phyloP scores from a whole-genome alignment of 352 stramenopile genomes.

The Pythium graminicola region DNA sequence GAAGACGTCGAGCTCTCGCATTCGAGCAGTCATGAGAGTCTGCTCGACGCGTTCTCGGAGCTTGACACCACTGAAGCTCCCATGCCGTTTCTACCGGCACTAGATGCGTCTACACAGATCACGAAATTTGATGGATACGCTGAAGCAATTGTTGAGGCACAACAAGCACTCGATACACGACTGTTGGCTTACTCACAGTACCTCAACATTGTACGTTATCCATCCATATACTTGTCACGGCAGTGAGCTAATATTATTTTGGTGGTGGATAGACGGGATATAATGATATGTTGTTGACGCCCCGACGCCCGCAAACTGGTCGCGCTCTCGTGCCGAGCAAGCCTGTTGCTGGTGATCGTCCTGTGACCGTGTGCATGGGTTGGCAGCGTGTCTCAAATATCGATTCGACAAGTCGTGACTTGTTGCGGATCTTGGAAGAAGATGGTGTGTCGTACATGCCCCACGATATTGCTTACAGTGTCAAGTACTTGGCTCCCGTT shows the following conservation, averaged over 20 bases:
- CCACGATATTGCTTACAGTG: constrained; percentile 82
- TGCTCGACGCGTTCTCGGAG: constrained; percentile 38
- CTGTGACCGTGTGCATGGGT: constrained; percentile 80
- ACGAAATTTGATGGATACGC: constrained; percentile 76
- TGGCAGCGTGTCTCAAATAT: constrained; percentile 77
- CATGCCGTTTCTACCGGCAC: constrained; percentile 62
- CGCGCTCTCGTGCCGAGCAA: constrained; percentile 54
- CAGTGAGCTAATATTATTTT: neutral
- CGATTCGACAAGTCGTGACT: constrained; percentile 61
- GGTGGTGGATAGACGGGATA: constrained; percentile 33
- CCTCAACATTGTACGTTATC: constrained; percentile 53
- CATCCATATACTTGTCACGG: neutral
- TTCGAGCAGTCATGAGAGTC: constrained; percentile 8
- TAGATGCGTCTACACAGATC: constrained; percentile 83
- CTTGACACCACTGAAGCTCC: constrained; percentile 38
- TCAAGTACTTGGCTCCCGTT: constrained; percentile 83
- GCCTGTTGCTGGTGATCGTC: constrained; percentile 55
- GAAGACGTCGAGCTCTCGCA: neutral
- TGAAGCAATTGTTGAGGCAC: constrained; percentile 65
- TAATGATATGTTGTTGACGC: constrained; percentile 58
- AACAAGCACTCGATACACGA: constrained; percentile 57
- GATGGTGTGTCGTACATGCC: constrained; percentile 80
- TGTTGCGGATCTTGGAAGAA: constrained; percentile 74
- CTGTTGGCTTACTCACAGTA: constrained; percentile 73
- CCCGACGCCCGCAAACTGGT: constrained; percentile 40